Conservation (phyloP, 2,329 filamentous ascomycete species). For the Cladophialophora exuberans region DNA sequence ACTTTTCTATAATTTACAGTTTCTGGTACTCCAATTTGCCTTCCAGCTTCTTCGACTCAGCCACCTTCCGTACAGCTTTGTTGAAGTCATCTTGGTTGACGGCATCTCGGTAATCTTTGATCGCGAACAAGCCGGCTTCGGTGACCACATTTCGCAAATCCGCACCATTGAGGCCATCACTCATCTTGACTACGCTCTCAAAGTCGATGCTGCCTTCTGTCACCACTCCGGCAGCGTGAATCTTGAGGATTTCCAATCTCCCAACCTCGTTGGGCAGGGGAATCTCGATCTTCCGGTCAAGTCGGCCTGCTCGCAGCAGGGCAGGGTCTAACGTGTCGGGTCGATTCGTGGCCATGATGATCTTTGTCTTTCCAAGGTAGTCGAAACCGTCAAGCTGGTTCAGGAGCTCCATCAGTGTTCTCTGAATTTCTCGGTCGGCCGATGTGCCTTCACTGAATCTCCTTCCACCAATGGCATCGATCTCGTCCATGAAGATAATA, state of each 20-base stretch:
- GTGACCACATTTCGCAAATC: conserved; percentile 98
- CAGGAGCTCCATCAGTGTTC: conserved; percentile 96
- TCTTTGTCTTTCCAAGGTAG: conserved; percentile 99
- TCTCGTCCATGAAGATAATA: conserved; percentile 99
- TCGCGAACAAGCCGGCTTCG: conserved; percentile 94
- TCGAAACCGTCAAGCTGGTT: conserved; percentile 99
- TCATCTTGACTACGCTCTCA: conserved; percentile 99
- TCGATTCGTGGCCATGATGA: conserved; percentile 99
- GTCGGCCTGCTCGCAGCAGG: conserved; percentile 83
- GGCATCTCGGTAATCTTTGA: conserved; percentile 95
- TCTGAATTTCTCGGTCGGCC: conserved; percentile 96
- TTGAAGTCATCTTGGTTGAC: conserved; percentile 99
- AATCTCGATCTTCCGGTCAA: conserved; percentile 98
- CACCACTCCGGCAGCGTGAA: conserved; percentile 83
- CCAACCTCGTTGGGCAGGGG: conserved; percentile 96
- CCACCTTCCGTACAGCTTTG: conserved; percentile 96
- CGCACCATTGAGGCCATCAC: conserved; percentile 94
- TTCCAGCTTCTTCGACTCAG: conserved; percentile 96
- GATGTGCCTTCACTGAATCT: conserved; percentile 97
- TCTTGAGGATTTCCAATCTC: conserved; percentile 95
- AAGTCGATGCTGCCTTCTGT: conserved; percentile 97
- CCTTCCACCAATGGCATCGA: conserved; percentile 95
- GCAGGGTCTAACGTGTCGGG: conserved; percentile 95
- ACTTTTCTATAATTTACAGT: conserved; percentile 58
- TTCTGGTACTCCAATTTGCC: conserved; percentile 98